Percentiles rank a stretch among this genome's conserved stretches.
phyloP scores from a whole-genome alignment of 2,329 filamentous ascomycete genomes.

The Alternaria sp. region DNA sequence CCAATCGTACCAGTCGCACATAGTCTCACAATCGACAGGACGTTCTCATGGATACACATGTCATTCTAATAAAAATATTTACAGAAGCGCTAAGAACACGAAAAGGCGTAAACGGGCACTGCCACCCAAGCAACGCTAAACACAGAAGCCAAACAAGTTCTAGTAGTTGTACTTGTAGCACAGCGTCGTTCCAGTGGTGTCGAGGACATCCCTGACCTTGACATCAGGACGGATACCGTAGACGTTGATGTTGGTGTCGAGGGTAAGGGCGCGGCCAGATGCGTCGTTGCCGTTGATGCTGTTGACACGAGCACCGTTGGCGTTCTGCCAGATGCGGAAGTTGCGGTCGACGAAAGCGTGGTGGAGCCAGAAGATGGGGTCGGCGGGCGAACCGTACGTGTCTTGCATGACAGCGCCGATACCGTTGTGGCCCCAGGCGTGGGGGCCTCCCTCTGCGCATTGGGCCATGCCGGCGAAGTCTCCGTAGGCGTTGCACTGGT shows the following conservation, averaged over 20 bases:
- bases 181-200: constrained; percentile 31
- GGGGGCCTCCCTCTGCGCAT: constrained; percentile 38
- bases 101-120: background rate
- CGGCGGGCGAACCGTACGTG: constrained; percentile 40
- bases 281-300: constrained; percentile 51
- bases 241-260: constrained; percentile 37
- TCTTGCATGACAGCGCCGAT: constrained; percentile 46
- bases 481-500: constrained; percentile 32
- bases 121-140: background rate
- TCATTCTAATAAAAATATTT: constrained; percentile 7
- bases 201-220: constrained; percentile 38
- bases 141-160: background rate
- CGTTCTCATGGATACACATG: background rate
- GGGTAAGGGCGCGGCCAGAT: constrained; percentile 27
- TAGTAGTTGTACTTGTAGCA: constrained; percentile 49
- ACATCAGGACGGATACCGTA: constrained; percentile 36
- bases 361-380: constrained; percentile 57
- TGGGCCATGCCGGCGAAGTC: constrained; percentile 38
- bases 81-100: constrained; percentile 3
- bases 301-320: constrained; percentile 26
- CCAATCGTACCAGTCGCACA: background rate
- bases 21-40: background rate
- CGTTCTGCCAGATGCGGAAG: constrained; percentile 59
- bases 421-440: constrained; percentile 46
- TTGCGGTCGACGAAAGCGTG: constrained; percentile 58